Evolutionary conservation across 2,329 filamentous ascomycete species (phyloP).

Genomic region (Colletotrichum australisinense): DNA sequence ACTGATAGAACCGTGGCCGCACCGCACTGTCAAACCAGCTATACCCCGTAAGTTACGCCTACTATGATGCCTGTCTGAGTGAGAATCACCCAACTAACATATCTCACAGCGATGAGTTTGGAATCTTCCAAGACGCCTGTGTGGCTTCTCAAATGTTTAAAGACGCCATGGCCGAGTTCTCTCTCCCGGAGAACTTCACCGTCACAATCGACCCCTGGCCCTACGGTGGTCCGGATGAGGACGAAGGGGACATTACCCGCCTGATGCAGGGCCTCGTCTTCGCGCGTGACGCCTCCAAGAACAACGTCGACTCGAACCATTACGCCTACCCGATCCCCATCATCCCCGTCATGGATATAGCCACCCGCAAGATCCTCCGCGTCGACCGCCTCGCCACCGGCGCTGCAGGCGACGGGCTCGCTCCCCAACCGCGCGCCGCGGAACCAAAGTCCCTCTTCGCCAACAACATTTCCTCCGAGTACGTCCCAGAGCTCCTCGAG

Average conservation of each 20-base stretch:
- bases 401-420: slow-evolving; percentile 57
- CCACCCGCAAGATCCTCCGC: slow-evolving; percentile 64
- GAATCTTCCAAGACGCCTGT: slow-evolving; percentile 52
- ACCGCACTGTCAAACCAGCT: slow-evolving; percentile 50
- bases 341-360: slow-evolving; percentile 68
- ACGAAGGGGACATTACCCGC: slow-evolving; percentile 50
- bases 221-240: slow-evolving; percentile 62
- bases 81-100: not conserved
- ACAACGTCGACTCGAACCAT: slow-evolving; percentile 68
- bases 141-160: slow-evolving; percentile 57
- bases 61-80: not conserved
- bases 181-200: slow-evolving; percentile 56
- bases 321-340: slow-evolving; percentile 72
- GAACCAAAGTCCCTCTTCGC: slow-evolving; percentile 59
- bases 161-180: slow-evolving; percentile 58
- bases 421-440: slow-evolving; percentile 45
- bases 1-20: slow-evolving; percentile 42
- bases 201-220: slow-evolving; percentile 72
- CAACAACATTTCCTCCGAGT: slow-evolving; percentile 54
- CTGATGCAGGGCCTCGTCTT: slow-evolving; percentile 64
- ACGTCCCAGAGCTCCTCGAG: slow-evolving; percentile 62
- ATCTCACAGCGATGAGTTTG: slow-evolving; percentile 50
- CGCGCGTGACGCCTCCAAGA: slow-evolving; percentile 53
- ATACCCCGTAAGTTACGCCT: slow-evolving; percentile 42
- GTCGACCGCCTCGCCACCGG: slow-evolving; percentile 67